These are phyloP conservation scores for Phyllosticta citriasiana DNA, from an alignment of 2,329 filamentous ascomycete genomes.

Conservation along the genomic window DNA sequence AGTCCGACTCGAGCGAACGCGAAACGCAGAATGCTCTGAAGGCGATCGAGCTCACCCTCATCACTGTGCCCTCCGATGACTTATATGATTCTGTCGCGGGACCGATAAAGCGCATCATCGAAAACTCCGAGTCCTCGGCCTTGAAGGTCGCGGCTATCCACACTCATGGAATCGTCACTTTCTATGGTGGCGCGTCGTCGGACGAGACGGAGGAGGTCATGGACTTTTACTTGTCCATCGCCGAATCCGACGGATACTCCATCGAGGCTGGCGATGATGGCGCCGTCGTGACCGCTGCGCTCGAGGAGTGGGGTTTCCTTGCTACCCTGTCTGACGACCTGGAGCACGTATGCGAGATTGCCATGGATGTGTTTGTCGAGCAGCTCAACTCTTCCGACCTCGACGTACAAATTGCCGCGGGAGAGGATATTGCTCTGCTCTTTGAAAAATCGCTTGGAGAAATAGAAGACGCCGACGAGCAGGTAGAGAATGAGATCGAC, in stretches of 20 bases:
- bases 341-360: conserved; percentile 57
- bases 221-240: conserved; percentile 65
- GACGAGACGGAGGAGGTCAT: conserved; percentile 62
- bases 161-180: conserved; percentile 59
- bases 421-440: conserved; percentile 70
- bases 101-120: conserved; percentile 51
- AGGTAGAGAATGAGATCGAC: conserved; percentile 36
- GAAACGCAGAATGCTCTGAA: conserved; percentile 63
- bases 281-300: conserved; percentile 60
- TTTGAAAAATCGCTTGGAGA: conserved; percentile 63
- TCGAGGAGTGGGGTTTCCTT: conserved; percentile 71
- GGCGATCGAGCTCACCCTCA: conserved; percentile 59
- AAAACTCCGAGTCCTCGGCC: conserved; percentile 54
- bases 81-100: conserved; percentile 54
- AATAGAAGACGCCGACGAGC: conserved; percentile 46
- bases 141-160: conserved; percentile 65
- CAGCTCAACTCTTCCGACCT: conserved; percentile 69
- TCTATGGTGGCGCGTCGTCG: conserved; percentile 64
- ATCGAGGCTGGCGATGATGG: conserved; percentile 63
- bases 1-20: conserved; percentile 54
- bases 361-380: conserved; percentile 73
- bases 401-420: conserved; percentile 66
- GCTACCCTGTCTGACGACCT: conserved; percentile 69
- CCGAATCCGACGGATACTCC: conserved; percentile 66
- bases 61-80: conserved; percentile 55